These are phyloP conservation scores for Penicillium concentricum DNA, from an alignment of 2,329 filamentous ascomycete species.

Conservation along the genomic window DNA sequence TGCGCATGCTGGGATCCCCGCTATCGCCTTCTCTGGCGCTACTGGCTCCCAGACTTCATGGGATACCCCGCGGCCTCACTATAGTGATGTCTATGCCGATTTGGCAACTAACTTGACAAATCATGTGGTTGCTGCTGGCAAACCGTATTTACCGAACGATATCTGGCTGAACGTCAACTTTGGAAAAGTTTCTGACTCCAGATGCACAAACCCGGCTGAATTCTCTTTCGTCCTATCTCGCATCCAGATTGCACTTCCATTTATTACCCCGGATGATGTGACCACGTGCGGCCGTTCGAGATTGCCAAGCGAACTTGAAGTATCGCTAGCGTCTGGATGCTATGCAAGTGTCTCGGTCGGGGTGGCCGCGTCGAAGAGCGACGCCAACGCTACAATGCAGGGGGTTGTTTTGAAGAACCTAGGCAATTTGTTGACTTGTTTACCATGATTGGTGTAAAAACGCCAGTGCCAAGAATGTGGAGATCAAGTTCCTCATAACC, in stretches of 20 bases:
- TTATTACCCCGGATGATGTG: constrained; percentile 50
- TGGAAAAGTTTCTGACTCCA: constrained; percentile 47
- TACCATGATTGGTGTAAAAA: constrained; percentile 33
- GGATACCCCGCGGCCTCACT: constrained; percentile 49
- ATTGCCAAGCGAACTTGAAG: constrained; percentile 59
- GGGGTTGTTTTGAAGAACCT: constrained; percentile 53
- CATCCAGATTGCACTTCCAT: constrained; percentile 50
- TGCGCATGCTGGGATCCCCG: constrained; percentile 56
- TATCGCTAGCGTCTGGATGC: constrained; percentile 55
- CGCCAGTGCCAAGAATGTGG: background rate
- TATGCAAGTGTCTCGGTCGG: constrained; percentile 64
- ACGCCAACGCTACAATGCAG: constrained; percentile 54
- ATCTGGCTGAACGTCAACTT: constrained; percentile 71
- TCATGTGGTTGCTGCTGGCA: constrained; percentile 54
- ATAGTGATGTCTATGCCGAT: constrained; percentile 62
- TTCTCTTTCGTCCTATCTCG: constrained; percentile 66
- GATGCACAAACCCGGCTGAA: constrained; percentile 53
- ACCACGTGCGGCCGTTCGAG: constrained; percentile 55
- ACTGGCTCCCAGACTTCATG: constrained; percentile 54
- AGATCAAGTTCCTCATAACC: background rate
- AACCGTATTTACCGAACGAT: constrained; percentile 61
- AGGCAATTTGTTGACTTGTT: constrained; percentile 48
- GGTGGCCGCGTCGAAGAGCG: constrained; percentile 60
- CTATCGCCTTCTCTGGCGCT: constrained; percentile 66
- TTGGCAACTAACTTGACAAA: constrained; percentile 60